A percentile compares a stretch with the other conserved stretches of the same genome.
These are phyloP conservation scores for Phragmites australis DNA, from an alignment of 176 grass and related monocot species.

Conservation along the genomic window DNA sequence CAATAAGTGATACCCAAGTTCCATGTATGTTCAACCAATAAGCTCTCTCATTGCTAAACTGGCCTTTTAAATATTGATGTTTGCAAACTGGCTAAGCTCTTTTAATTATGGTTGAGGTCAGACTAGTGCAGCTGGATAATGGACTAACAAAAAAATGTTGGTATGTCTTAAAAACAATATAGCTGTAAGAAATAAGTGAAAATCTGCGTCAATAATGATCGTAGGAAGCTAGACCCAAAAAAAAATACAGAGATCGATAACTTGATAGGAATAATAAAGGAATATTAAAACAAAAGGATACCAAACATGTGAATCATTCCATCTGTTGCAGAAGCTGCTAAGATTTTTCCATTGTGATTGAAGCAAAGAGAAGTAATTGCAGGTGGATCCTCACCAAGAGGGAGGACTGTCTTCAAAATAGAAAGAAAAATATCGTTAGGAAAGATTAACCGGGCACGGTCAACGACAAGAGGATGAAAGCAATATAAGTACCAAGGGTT, in stretches of 20 bases:
- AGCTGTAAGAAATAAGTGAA: neutral
- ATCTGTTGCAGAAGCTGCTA: conserved; percentile 90
- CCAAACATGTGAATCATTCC: conserved; percentile 99
- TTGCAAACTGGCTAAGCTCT: neutral
- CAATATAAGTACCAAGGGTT: conserved; percentile 70
- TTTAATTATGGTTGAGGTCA: neutral
- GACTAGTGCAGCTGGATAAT: neutral
- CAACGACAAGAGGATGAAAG: conserved; percentile 31
- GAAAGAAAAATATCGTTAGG: conserved; percentile 24
- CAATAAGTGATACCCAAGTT: conserved; percentile 11
- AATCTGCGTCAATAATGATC: neutral
- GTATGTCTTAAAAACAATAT: conserved; percentile 10
- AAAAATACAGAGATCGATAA: conserved; percentile 20
- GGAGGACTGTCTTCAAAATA: conserved; percentile 80
- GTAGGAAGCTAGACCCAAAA: neutral
- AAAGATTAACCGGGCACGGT: conserved; percentile 13
- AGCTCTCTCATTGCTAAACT: neutral
- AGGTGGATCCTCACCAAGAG: conserved; percentile 96
- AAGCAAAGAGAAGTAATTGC: conserved; percentile 95
- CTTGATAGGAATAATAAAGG: neutral
- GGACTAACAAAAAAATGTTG: neutral
- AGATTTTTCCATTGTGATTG: conserved; percentile 98
- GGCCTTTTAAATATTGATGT: neutral
- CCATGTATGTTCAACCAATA: neutral
- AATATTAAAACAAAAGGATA: conserved; percentile 64